These are phyloP conservation scores for Cyberlindnera japonica DNA, from an alignment of 805 yeast species.

Conservation along the genomic window DNA sequence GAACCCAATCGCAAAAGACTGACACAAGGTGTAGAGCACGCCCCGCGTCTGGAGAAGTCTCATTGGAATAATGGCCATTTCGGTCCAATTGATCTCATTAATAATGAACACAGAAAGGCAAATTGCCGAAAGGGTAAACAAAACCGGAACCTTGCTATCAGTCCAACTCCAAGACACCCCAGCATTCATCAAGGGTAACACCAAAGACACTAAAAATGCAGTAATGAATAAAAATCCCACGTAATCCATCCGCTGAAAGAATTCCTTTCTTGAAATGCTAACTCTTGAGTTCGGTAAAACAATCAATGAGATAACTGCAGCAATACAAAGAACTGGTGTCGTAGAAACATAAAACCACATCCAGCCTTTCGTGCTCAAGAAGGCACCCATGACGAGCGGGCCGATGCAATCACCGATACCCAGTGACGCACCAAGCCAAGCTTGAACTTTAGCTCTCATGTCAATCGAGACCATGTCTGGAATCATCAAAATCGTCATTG, in stretches of 20 bases:
- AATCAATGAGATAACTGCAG: background rate
- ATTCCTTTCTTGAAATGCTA: background rate
- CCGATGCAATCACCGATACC: slow-evolving; percentile 53
- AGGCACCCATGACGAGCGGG: slow-evolving; percentile 52
- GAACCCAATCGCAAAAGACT: slow-evolving; percentile 46
- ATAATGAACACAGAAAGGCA: slow-evolving; percentile 37
- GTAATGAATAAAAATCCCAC: slow-evolving; percentile 8
- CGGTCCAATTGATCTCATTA: slow-evolving; percentile 43
- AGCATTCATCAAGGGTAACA: slow-evolving; percentile 12
- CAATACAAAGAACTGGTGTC: slow-evolving; percentile 34
- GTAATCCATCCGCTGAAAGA: slow-evolving; percentile 7
- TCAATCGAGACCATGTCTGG: slow-evolving; percentile 49
- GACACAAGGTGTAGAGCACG: slow-evolving; percentile 33
- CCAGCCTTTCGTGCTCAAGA: slow-evolving; percentile 43
- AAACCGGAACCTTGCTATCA: background rate
- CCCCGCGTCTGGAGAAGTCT: slow-evolving; percentile 36
- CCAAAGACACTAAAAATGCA: slow-evolving; percentile 11
- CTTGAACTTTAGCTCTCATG: slow-evolving; percentile 54
- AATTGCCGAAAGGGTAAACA: slow-evolving; percentile 21
- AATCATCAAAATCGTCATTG: slow-evolving; percentile 47
- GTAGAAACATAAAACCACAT: slow-evolving; percentile 47
- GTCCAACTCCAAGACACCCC: slow-evolving; percentile 11
- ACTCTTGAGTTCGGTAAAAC: slow-evolving; percentile 3
- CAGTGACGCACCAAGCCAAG: slow-evolving; percentile 46
- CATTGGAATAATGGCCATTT: slow-evolving; percentile 52